These are phyloP conservation scores for Claviceps monticola DNA, from an alignment of 2,329 filamentous ascomycete species.

Conservation along the genomic window DNA sequence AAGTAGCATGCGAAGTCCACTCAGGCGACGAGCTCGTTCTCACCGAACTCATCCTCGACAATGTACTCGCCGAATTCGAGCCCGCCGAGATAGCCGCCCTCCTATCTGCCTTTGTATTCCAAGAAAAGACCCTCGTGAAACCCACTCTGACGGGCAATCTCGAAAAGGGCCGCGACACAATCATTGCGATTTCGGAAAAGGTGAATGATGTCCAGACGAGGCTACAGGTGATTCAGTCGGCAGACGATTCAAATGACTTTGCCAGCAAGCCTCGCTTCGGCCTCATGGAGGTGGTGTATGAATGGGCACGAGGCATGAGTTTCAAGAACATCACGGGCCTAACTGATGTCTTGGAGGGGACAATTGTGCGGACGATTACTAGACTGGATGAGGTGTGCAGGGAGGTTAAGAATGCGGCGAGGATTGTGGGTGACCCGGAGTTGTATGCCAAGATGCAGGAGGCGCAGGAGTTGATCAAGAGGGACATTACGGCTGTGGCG, in stretches of 20 bases:
- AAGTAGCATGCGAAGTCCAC: conserved; percentile 96
- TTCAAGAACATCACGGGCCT: conserved; percentile 96
- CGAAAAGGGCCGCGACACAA: conserved; percentile 69
- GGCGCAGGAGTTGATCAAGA: conserved; percentile 94
- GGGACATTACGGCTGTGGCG: conserved; percentile 84
- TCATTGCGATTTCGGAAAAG: conserved; percentile 81
- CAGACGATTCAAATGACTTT: conserved; percentile 88
- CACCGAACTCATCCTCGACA: conserved; percentile 91
- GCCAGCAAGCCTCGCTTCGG: conserved; percentile 78
- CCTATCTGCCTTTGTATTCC: conserved; percentile 89
- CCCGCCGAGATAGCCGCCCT: conserved; percentile 93
- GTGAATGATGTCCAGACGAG: conserved; percentile 81
- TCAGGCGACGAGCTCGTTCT: conserved; percentile 92
- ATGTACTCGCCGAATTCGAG: conserved; percentile 88
- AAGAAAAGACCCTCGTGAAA: conserved; percentile 79
- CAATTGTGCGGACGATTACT: conserved; percentile 90
- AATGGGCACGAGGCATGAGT: conserved; percentile 95
- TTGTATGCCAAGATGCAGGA: conserved; percentile 94
- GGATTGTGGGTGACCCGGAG: conserved; percentile 86
- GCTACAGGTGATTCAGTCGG: conserved; percentile 81
- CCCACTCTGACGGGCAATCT: conserved; percentile 73
- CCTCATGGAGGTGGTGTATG: conserved; percentile 93
- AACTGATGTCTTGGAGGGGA: conserved; percentile 93
- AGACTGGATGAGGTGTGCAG: conserved; percentile 89
- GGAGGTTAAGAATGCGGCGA: conserved; percentile 92